Base-by-base conservation (phyloP, 1,284 basidiomycete species). In the Microbotryum saponariae region DNA sequence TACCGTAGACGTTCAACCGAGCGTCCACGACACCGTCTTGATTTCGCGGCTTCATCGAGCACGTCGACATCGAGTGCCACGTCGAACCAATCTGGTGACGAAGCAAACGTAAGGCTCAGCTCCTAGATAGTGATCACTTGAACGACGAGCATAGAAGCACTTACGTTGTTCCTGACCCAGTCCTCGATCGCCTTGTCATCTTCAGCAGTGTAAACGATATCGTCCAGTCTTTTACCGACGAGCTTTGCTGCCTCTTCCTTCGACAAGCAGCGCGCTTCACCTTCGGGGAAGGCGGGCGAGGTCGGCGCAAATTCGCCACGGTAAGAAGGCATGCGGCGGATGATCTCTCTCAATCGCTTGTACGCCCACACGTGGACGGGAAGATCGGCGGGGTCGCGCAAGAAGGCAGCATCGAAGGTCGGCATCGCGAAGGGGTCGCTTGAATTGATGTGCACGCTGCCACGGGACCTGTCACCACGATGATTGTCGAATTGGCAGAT, bases 1-100 rank as follows among this genome's bases (percentile, higher is more conserved):
- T 78, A 6, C 84, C 85, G 67, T 86, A 85, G 1, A 86, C 84
- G 69, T 83, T 83, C 53, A 87, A 72, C 4, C 75, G 77, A 6
- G 79, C 63, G 66, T 86, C 82, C 7, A 87, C 83, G 0, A 86
- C 85, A 20, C 85, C 85, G 3, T 79, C 78, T 56, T 77, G 61
- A 20, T 79, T 78, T 33, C 80, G 78, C 1, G 81, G 77, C 70
- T 82, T 84, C 84, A 87, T 86, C 0, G 82, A 80, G 63, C 84
- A 85, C 0, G 84, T 86, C 33, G 58, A 57, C 52, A 72, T 69
- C 16, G 70, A 71, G 51, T 73, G 71, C 57, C 65, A 74, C 23
- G 71, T 70, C 12, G 71, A 73, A 4, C 58, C 64, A 20, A 67
- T 64, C 37, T 42, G 16, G 37, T 6, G 12, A 16, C 5, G 12